phyloP scores from a whole-genome alignment of 106 monocot genomes.

The Platanthera zijinensis region DNA sequence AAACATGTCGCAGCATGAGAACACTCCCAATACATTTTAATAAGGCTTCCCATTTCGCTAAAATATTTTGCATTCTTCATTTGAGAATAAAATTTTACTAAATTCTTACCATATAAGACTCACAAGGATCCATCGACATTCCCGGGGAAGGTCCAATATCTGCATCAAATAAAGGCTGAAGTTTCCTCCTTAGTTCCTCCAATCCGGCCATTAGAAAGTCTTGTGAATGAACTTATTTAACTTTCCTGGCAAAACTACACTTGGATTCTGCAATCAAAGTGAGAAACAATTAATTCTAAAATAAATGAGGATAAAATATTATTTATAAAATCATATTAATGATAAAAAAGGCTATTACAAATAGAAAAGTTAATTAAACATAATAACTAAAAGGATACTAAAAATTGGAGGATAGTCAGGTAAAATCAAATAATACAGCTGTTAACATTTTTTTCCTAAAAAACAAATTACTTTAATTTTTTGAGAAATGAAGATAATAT shows the following conservation, averaged over 20 bases:
- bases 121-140: constrained; percentile 48
- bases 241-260: neutral
- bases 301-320: neutral
- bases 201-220: constrained; percentile 67
- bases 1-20: neutral
- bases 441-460: no score
- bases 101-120: constrained; percentile 74
- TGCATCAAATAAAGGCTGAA: constrained; percentile 77
- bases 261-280: neutral
- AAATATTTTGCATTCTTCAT: neutral
- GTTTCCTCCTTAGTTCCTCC: constrained; percentile 83
- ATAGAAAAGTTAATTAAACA: neutral
- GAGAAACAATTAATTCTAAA: neutral
- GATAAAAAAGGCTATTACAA: neutral
- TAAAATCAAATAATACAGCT: neutral
- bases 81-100: neutral
- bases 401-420: neutral
- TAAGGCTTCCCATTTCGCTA: neutral
- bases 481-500: no score
- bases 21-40: neutral
- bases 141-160: constrained; percentile 42
- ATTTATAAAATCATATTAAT: neutral
- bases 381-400: neutral
- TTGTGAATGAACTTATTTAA: neutral
- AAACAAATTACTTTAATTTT: no score